Percentiles rank a stretch among this genome's conserved stretches.
These are phyloP conservation scores for Spathaspora sp. DNA, from an alignment of 1,139 yeast genomes.

Conservation along the genomic window DNA sequence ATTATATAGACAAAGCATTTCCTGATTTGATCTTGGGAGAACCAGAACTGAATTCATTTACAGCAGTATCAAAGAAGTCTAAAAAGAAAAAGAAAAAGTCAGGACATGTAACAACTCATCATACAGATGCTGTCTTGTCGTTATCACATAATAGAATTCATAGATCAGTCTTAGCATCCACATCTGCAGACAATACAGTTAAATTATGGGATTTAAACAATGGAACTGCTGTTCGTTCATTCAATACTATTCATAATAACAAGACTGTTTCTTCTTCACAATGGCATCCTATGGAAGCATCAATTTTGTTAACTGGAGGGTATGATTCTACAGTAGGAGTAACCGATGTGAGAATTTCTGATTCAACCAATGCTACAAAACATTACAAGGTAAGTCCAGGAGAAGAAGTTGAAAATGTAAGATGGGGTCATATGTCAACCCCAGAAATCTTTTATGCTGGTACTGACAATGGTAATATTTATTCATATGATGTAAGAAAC, in stretches of 20 bases:
- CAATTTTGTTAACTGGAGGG: conserved; percentile 87
- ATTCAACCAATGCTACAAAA: conserved; percentile 56
- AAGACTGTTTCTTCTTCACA: conserved; percentile 84
- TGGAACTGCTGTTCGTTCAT: conserved; percentile 73
- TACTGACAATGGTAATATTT: conserved; percentile 87
- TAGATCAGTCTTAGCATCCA: conserved; percentile 85
- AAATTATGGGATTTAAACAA: conserved; percentile 90
- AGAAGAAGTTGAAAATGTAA: conserved; percentile 83
- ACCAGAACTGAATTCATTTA: conserved; percentile 50
- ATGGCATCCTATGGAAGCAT: conserved; percentile 81
- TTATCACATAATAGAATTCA: conserved; percentile 79
- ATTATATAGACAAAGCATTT: conserved; percentile 87
- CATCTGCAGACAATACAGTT: conserved; percentile 93
- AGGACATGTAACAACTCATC: conserved; percentile 70
- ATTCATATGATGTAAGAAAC: conserved; percentile 83
- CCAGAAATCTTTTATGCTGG: conserved; percentile 81
- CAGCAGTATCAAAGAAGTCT: conserved; percentile 42
- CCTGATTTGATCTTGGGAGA: conserved; percentile 94
- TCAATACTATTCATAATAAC: conserved; percentile 55
- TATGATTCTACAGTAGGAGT: conserved; percentile 81
- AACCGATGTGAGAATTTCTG: conserved; percentile 82
- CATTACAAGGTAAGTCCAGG: conserved; percentile 59
- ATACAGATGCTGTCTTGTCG: conserved; percentile 91
- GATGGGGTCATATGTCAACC: conserved; percentile 56
- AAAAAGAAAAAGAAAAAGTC: conserved; percentile 47